Evolutionary conservation across 345 rosid species (phyloP).

Genomic region (Arabidopsis suecica): DNA sequence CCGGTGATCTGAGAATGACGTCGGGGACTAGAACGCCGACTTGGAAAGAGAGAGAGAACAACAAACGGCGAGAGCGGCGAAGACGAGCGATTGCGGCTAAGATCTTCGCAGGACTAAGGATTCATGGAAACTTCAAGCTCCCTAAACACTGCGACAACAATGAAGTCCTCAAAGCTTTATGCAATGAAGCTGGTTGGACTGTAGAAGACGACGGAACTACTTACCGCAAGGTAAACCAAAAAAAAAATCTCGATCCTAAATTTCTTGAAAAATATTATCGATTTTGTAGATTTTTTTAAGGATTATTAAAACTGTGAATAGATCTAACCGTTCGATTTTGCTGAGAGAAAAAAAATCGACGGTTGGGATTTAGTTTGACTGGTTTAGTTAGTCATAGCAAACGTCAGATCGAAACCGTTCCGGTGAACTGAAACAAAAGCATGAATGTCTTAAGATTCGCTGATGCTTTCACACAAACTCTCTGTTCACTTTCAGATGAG

Average conservation of each 20-base stretch:
- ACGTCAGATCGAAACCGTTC: slow-evolving; percentile 43
- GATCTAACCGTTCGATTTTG: slow-evolving; percentile 38
- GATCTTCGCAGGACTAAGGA: slow-evolving; percentile 85
- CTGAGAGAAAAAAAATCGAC: slow-evolving; percentile 1
- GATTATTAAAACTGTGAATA: slow-evolving; percentile 1
- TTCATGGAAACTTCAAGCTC: slow-evolving; percentile 91
- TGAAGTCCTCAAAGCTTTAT: slow-evolving; percentile 95
- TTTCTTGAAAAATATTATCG: neutral
- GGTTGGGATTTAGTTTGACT: slow-evolving; percentile 38
- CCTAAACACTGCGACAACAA: slow-evolving; percentile 99
- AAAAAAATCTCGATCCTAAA: neutral
- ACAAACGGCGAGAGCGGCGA: slow-evolving; percentile 87
- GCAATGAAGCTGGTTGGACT: slow-evolving; percentile 94
- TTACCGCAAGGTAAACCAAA: slow-evolving; percentile 73
- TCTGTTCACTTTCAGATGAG: slow-evolving; percentile 33
- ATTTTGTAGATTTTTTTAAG: neutral
- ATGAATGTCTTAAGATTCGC: slow-evolving; percentile 47
- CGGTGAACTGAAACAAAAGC: slow-evolving; percentile 39
- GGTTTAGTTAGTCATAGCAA: slow-evolving; percentile 18
- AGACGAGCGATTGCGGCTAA: slow-evolving; percentile 95
- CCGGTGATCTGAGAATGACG: slow-evolving; percentile 58
- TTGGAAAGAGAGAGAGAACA: slow-evolving; percentile 99
- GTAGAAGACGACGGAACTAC: slow-evolving; percentile 99
- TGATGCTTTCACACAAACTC: slow-evolving; percentile 39
- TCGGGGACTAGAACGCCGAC: slow-evolving; percentile 94